Base-by-base conservation (phyloP, 257 asterid genomes). In the Nicotiana sylvestris region DNA sequence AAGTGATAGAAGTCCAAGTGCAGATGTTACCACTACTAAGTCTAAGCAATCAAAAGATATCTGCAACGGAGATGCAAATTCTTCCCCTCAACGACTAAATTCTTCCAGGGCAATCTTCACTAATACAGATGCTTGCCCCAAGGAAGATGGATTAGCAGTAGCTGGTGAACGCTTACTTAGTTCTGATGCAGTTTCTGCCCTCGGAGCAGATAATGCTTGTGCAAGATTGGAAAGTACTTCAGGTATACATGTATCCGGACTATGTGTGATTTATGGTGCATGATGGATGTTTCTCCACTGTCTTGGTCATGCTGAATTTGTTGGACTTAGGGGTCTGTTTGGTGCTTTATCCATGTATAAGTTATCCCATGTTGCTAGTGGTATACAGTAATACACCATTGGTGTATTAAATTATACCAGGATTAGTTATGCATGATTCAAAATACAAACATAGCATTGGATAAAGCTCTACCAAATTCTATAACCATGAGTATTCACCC, bases 1-100 rank as follows among this genome's bases (percentile, higher is more conserved):
- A 82, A 91, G 92, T 84, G 97, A 90, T 87, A 91, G 92, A 84
- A 91, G 93, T 64, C 69, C 66, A 43, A 43, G 76, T 84, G 83
- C 35, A 43, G 81, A 81, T 74, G 87, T 62, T 33, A 25, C 77
- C 78, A 58, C 69, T 60, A 79, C 77, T 32, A 83, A 80, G 49
- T 27, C 66, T 9, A 84, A 82, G 67, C 82, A 84, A 55, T 57
- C 82, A 67, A 81, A 81, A n/a, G 55, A 56, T 70, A 21, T 39
- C 81, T 76, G 80, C 67, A 81, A 84, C 76, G 84, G 84, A 60
- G 80, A 65, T 74, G 82, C 8, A 12, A 77, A 64, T 74, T 37
- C 82, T 53, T 82, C 82, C 53, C 66, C 80, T 17, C 49, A 61
- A 43, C 82, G 10, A 27, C 27, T 53, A 61, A 81, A 77, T 39